phyloP scores from a whole-genome alignment of 805 yeast species.

The Vanderwaltozyma polyspora region DNA sequence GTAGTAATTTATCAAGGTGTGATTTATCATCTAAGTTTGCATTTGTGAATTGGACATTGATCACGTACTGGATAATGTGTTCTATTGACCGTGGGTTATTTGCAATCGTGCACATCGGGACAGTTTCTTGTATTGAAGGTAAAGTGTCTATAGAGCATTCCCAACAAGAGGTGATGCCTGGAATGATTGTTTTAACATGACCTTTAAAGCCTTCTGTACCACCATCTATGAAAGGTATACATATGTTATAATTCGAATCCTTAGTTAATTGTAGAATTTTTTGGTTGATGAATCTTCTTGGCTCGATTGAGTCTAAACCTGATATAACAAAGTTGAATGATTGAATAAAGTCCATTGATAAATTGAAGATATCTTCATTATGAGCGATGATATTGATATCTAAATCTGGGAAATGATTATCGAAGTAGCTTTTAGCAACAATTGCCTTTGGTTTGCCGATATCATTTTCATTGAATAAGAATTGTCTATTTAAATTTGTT shows the following conservation, averaged over 20 bases:
- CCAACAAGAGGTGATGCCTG: conserved; percentile 79
- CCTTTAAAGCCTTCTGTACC: conserved; percentile 95
- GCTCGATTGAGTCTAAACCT: conserved; percentile 83
- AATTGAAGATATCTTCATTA: conserved; percentile 55
- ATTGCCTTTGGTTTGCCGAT: conserved; percentile 74
- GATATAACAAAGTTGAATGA: conserved; percentile 67
- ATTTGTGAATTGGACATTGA: conserved; percentile 62
- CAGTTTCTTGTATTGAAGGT: conserved; percentile 42
- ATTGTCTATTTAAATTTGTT: conserved; percentile 84
- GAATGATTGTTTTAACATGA: conserved; percentile 76
- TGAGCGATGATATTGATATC: conserved; percentile 38
- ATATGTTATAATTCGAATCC: conserved; percentile 33
- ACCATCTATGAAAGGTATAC: conserved; percentile 76
- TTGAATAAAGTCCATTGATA: conserved; percentile 48
- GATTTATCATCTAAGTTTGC: conserved; percentile 54
- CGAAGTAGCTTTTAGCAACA: conserved; percentile 60
- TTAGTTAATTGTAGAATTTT: conserved; percentile 55
- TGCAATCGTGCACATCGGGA: conserved; percentile 89
- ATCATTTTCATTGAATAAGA: conserved; percentile 68
- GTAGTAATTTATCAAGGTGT: conserved; percentile 54
- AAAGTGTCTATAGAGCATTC: conserved; percentile 81
- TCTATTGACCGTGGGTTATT: conserved; percentile 90
- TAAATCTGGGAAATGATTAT: conserved; percentile 22
- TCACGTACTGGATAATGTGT: conserved; percentile 89
- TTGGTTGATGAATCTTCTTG: conserved; percentile 81